A percentile compares a stretch with the other conserved stretches of the same genome.
Evolutionary conservation across 768 basidiomycete species (phyloP).

Genomic region (Phlebiopsis gigantea): DNA sequence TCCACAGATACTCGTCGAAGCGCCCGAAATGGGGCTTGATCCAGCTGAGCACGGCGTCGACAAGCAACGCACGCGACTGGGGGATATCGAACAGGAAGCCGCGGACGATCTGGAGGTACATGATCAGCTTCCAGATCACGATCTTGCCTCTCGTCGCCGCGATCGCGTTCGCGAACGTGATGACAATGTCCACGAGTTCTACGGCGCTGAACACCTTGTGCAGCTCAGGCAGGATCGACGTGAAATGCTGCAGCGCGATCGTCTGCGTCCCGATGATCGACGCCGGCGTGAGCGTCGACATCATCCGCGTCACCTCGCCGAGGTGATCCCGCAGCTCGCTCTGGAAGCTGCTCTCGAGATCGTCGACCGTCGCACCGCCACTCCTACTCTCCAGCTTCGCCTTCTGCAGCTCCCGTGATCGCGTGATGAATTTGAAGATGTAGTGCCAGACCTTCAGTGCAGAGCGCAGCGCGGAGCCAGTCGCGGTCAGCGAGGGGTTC

Average conservation of each 20-base stretch:
- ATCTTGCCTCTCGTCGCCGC: slow-evolving; percentile 78
- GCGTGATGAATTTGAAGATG: slow-evolving; percentile 90
- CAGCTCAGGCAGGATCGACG: slow-evolving; percentile 85
- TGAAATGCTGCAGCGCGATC: slow-evolving; percentile 89
- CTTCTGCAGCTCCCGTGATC: slow-evolving; percentile 87
- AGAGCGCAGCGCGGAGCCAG: slow-evolving; percentile 74
- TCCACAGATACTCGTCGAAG: slow-evolving; percentile 76
- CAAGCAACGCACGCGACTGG: slow-evolving; percentile 69
- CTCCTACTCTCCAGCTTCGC: slow-evolving; percentile 73
- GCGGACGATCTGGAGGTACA: slow-evolving; percentile 89
- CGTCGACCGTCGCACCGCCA: slow-evolving; percentile 77
- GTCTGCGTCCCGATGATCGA: slow-evolving; percentile 97
- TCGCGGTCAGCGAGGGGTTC: slow-evolving; percentile 66
- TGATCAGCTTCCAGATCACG: slow-evolving; percentile 88
- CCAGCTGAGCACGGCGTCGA: slow-evolving; percentile 89
- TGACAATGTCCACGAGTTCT: slow-evolving; percentile 83
- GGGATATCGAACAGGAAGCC: slow-evolving; percentile 83
- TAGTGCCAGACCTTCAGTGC: slow-evolving; percentile 97
- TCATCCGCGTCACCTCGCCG: slow-evolving; percentile 79
- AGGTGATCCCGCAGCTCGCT: slow-evolving; percentile 76
- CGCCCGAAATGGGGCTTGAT: slow-evolving; percentile 92
- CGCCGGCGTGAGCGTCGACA: slow-evolving; percentile 71
- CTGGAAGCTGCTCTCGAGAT: slow-evolving; percentile 81
- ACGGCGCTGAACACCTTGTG: slow-evolving; percentile 73
- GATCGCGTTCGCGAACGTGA: slow-evolving; percentile 83